Base-by-base conservation (phyloP, 176 grass and related monocot species). In the Areca catechu region DNA sequence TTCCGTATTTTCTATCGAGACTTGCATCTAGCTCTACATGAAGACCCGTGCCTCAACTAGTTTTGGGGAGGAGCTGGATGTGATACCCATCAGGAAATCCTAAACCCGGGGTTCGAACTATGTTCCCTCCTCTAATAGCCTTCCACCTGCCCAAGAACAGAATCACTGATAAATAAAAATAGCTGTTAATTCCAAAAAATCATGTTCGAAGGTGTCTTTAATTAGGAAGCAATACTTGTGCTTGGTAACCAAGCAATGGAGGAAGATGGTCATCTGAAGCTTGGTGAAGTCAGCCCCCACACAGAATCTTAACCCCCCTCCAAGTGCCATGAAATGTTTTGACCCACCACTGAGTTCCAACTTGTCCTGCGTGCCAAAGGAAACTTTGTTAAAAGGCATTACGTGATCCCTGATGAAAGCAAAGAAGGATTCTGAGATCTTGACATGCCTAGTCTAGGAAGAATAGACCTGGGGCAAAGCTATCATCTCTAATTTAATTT, bases 291-390 rank as follows among this genome's bases (percentile, higher is more conserved):
- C 75, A 0, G 89, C 71, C 56, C 89, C 89, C 1, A 95, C 81
- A 14, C 89, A 95, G 76, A 85, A 89, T 15, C 84, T 51, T 24
- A 85, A 48, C n/a, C 85, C 84, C 16, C 75, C 89, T 51, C 85
- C 85, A 49, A 89, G 85, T 20, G 84, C 89, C 84, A 95, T 80
- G 65, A 89, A 95, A 53, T 85, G 71, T 67, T 82, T 88, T 1
- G 84, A 79, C 17, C 81, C 85, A 20, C 89, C 71, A 2, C 34
- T 71, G 43, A 85, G 68, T 56, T 89, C 77, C 24, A 4, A 29
- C 73, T 79, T 85, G 57, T 49, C 75, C 80, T 83, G 28, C 5
- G 20, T 65, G 5, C 5, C 48, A 67, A 67, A 9, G 24, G 6
- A 65, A 73, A 77, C 58, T 77, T 49, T 52, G 51, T 22, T 27